Base-by-base conservation (phyloP, 176 grass and related monocot genomes). In the Rhynchospora tenuis region DNA sequence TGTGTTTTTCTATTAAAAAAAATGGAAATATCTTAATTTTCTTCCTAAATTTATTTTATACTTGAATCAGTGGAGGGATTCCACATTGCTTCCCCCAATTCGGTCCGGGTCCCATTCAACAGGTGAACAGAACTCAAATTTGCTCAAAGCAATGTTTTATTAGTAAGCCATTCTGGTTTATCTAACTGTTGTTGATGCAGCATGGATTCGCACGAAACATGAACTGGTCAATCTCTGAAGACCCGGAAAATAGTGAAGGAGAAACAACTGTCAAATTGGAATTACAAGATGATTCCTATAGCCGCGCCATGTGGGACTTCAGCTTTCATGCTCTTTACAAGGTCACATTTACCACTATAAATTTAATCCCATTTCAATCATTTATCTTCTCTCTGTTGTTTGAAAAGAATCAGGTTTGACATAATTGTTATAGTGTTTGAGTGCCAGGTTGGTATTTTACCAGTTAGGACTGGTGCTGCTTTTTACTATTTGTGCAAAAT, bases 1-100 rank as follows among this genome's bases (percentile, higher is more conserved):
- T 73, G 45, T n/a, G 24, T 23, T 74, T 74, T 50, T 27, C 54
- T 52, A 4, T 23, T 26, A 23, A 9, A 61, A 61, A 17, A 15
- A 22, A 75, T 75, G 69, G 29, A 71, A 45, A 4, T 71, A 7
- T 71, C 38, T 12, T 61, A 61, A 61, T 22, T 61, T 74, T 51
- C 46, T 52, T 74, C 46, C 12, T 51, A 27, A 26, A 51, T 24
- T 42, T 59, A 5, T 87, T 61, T 46, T 89, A 20, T 84, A 74
- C 29, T 54, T 75, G 23, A 85, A 93, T 11, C 87, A 98, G 95
- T 84, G 95, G 95, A 29, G 95, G 95, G 84, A 91, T 98, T 84
- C 95, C 95, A 87, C 95, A 98, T 87, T 98, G 95, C 86, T 98
- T 98, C 47, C 95, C 95, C 16, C 95, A 98, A 79, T 98, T 98